Base-by-base conservation (phyloP, 2,329 filamentous ascomycete species). In the Nakataea oryzae region DNA sequence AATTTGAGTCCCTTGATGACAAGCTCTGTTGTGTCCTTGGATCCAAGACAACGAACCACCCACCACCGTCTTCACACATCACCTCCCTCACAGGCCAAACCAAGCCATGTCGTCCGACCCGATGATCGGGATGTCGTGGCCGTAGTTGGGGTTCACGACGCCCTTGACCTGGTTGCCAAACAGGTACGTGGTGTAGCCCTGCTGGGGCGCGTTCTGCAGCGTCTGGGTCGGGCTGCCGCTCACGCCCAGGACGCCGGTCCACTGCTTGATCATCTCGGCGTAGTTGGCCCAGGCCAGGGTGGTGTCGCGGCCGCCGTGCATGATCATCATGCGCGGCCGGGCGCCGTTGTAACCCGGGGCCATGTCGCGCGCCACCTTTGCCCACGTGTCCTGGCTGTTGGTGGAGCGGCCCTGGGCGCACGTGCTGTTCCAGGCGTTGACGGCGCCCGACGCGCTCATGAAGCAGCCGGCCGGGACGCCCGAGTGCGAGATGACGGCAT, bases 231-330 rank as follows among this genome's bases (percentile, higher is more conserved):
- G 62, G 58, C 63, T 63, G 17, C 64, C 69, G 30, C 67, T 65
- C n/a, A 70, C 71, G 11, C 79, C 79, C 61, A 81, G 77, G 1
- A 84, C 76, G 24, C 74, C 77, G 0, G 79, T 76, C 80, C 81
- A 83, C 72, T 83, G 75, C 74, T 84, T 83, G 68, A 82, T 78
- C 60, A 79, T 79, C 73, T 86, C 83, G 54, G 80, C 69, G 69
- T 82, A 84, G 71, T 85, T 85, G 66, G 77, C 75, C 21, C 78
- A 78, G 60, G 74, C 73, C 12, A 86, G 73, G 0, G 77, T 82
- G 13, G 70, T 70, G 68, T 86, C 83, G 3, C 69, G 70, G 50
- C 76, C 78, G 54, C 83, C 83, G 68, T 86, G 83, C 73, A 80
- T 85, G 68, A 85, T 77, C 69, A 83, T 80, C 77, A 86, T 81